A percentile compares a stretch with the other conserved stretches of the same genome.
phyloP scores from a whole-genome alignment of 768 basidiomycete species.

The Leccinum longicurvipes region DNA sequence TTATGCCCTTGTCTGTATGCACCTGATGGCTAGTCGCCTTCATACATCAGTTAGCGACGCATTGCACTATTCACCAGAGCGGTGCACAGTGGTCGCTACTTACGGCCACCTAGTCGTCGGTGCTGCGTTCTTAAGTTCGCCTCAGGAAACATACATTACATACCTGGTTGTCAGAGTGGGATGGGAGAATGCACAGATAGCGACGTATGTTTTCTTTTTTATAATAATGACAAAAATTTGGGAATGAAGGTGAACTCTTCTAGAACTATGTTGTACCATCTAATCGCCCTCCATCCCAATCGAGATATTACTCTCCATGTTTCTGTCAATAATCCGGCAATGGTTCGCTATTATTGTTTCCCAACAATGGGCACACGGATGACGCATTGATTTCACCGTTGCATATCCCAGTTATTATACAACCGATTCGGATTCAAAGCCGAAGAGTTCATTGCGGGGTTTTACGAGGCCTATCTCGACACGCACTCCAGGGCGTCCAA shows the following conservation, averaged over 20 bases:
- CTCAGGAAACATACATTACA: slow-evolving; percentile 78
- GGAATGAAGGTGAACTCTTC: not conserved
- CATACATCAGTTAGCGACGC: slow-evolving; percentile 58
- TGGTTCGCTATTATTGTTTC: slow-evolving; percentile 41
- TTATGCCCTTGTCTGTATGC: not conserved
- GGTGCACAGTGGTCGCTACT: slow-evolving; percentile 70
- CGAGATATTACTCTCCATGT: slow-evolving; percentile 83
- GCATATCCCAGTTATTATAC: slow-evolving; percentile 56
- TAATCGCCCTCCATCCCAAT: slow-evolving; percentile 66
- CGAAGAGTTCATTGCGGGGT: slow-evolving; percentile 78
- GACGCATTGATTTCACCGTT: not conserved
- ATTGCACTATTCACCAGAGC: slow-evolving; percentile 64
- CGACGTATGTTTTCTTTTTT: slow-evolving; percentile 46
- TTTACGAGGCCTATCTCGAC: slow-evolving; percentile 79
- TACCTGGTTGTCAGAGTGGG: slow-evolving; percentile 76
- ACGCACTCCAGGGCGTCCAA: slow-evolving; percentile 66
- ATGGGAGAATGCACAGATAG: slow-evolving; percentile 79
- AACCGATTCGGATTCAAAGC: slow-evolving; percentile 88
- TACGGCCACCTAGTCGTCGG: slow-evolving; percentile 74
- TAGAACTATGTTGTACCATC: slow-evolving; percentile 76
- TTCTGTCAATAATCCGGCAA: slow-evolving; percentile 76
- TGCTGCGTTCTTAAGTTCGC: slow-evolving; percentile 72
- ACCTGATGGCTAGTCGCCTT: not conserved
- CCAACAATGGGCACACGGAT: not conserved
- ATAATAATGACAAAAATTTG: not conserved